Evolutionary conservation across 1,284 basidiomycete genomes (phyloP).

Genomic region (Rhodotorula sp.): DNA sequence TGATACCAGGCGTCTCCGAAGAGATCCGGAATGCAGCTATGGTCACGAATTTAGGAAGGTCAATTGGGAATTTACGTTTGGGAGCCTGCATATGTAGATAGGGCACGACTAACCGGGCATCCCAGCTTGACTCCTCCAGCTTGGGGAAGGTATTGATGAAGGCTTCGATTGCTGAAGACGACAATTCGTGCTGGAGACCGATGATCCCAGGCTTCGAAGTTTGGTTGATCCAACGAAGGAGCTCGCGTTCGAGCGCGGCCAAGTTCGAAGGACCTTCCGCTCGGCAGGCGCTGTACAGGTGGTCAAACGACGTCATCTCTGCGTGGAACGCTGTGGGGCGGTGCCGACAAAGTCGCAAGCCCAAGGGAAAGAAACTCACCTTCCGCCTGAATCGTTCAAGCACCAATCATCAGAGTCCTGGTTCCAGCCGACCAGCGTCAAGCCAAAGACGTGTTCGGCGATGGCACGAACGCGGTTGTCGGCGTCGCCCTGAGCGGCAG

Average conservation of each 20-base stretch:
- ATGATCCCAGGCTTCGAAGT: conserved; percentile 49
- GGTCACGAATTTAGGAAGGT: too few relatives aligned
- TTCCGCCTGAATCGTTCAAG: background rate
- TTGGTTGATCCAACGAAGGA: conserved; percentile 3
- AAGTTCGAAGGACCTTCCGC: conserved; percentile 7
- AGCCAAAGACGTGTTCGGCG: conserved; percentile 36
- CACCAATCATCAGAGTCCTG: conserved; percentile 60
- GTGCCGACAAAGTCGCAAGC: background rate
- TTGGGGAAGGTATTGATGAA: conserved; percentile 66
- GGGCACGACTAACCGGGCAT: conserved; percentile 8
- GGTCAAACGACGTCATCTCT: background rate
- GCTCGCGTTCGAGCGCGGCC: conserved; percentile 19
- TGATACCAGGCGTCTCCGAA: conserved; percentile 4
- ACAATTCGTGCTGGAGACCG: conserved; percentile 80
- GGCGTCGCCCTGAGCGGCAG: conserved; percentile 73
- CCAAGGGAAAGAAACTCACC: background rate
- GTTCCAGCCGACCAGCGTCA: conserved; percentile 12
- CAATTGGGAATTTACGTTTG: background rate
- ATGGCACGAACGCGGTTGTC: conserved; percentile 54
- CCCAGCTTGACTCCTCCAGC: conserved; percentile 22
- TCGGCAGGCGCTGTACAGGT: conserved; percentile 4
- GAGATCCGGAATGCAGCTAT: conserved; percentile 9
- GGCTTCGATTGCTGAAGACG: conserved; percentile 60
- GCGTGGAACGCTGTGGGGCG: background rate
- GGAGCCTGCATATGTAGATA: background rate